These are phyloP conservation scores for Alternaria sp. DNA, from an alignment of 2,329 filamentous ascomycete genomes.

Conservation along the genomic window DNA sequence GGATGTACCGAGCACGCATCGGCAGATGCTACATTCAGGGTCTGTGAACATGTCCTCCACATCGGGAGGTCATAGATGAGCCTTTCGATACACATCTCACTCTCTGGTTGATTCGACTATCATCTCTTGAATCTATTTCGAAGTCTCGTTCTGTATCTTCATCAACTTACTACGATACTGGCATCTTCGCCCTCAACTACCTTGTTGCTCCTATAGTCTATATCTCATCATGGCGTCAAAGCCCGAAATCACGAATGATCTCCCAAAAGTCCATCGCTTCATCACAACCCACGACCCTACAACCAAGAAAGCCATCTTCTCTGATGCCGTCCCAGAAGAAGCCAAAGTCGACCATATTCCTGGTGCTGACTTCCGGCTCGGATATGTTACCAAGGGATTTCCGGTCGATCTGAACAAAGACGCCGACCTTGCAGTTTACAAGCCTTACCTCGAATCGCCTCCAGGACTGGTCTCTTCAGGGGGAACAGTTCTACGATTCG, in stretches of 20 bases:
- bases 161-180: neutral
- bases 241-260: slow-evolving; percentile 25
- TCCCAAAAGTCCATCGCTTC: slow-evolving; percentile 43
- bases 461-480: slow-evolving; percentile 59
- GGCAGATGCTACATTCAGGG: slow-evolving; percentile 4
- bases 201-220: neutral
- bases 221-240: slow-evolving; percentile 23
- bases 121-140: neutral
- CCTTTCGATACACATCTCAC: neutral
- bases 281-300: slow-evolving; percentile 48
- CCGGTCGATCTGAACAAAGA: slow-evolving; percentile 57
- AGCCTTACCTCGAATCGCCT: slow-evolving; percentile 52
- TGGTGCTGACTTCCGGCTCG: slow-evolving; percentile 53
- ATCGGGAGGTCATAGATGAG: slow-evolving; percentile 12
- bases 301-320: slow-evolving; percentile 47
- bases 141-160: neutral
- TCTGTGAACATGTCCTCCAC: slow-evolving; percentile 11
- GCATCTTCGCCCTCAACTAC: neutral
- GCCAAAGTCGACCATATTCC: slow-evolving; percentile 30
- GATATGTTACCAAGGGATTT: slow-evolving; percentile 58
- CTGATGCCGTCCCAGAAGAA: slow-evolving; percentile 34
- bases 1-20: neutral
- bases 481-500: slow-evolving; percentile 56
- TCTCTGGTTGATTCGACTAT: neutral
- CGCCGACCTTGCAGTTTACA: slow-evolving; percentile 58